Conservation (phyloP, 768 basidiomycete species). For the Termitomyces bulborhizus region DNA sequence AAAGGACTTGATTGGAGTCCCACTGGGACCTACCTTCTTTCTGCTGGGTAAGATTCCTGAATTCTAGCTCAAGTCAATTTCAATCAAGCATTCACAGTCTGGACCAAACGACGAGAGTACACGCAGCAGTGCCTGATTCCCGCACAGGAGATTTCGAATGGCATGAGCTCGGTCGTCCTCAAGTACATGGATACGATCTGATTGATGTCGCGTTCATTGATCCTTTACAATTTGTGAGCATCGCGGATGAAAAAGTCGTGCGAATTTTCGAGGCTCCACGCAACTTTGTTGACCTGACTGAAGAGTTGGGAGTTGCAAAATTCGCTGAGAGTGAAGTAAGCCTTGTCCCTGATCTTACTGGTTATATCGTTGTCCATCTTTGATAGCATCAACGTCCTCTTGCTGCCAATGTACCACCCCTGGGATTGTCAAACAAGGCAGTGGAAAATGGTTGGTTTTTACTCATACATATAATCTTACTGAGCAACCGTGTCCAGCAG, state of each 20-base stretch:
- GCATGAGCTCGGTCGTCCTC: slow-evolving; percentile 90
- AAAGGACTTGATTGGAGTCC: slow-evolving; percentile 85
- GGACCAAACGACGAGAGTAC: slow-evolving; percentile 91
- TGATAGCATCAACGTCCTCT: slow-evolving; percentile 54
- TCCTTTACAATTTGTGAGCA: slow-evolving; percentile 76
- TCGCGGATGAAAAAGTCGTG: slow-evolving; percentile 94
- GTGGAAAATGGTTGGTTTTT: slow-evolving; percentile 52
- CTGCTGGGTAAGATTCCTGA: slow-evolving; percentile 56
- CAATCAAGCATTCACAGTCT: slow-evolving; percentile 37
- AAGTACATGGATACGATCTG: slow-evolving; percentile 95
- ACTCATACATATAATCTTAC: not conserved
- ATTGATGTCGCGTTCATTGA: slow-evolving; percentile 73
- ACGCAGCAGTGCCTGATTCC: slow-evolving; percentile 45
- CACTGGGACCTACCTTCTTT: slow-evolving; percentile 78
- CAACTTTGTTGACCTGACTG: slow-evolving; percentile 65
- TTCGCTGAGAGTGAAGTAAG: slow-evolving; percentile 48
- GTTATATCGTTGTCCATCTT: not conserved
- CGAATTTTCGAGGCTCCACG: slow-evolving; percentile 90
- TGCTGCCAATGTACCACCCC: slow-evolving; percentile 86
- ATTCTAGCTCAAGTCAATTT: not conserved
- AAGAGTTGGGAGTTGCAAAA: slow-evolving; percentile 40
- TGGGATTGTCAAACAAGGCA: slow-evolving; percentile 94
- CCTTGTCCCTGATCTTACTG: not conserved
- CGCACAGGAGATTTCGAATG: slow-evolving; percentile 31
- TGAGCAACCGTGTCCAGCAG: slow-evolving; percentile 1